Evolutionary conservation across 352 stramenopile species (phyloP).

Genomic region (Peronosclerospora sorghi): DNA sequence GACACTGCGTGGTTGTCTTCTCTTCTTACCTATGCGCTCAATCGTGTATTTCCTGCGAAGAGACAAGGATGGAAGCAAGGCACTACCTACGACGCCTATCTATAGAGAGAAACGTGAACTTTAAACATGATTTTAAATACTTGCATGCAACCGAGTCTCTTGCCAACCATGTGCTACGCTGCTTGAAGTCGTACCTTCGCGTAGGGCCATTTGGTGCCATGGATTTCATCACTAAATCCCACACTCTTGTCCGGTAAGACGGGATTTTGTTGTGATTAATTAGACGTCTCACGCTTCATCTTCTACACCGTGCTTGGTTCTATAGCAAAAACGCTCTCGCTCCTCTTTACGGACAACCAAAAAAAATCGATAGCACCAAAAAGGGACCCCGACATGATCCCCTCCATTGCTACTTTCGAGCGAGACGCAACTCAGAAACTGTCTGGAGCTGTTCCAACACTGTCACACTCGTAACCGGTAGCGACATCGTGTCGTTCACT

Average conservation of each 20-base stretch:
- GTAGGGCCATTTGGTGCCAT: slow-evolving; percentile 54
- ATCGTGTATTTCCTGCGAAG: neutral
- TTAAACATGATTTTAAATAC: too few species aligned
- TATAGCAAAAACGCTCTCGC: slow-evolving; percentile 42
- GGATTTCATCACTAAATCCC: slow-evolving; percentile 75
- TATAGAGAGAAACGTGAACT: too few species aligned
- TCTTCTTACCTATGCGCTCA: neutral
- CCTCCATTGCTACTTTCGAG: slow-evolving; percentile 72
- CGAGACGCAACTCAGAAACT: slow-evolving; percentile 66
- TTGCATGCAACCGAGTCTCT: too few species aligned
- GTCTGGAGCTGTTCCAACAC: slow-evolving; percentile 41
- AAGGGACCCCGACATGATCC: slow-evolving; percentile 65
- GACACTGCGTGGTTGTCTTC: neutral
- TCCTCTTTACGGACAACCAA: slow-evolving; percentile 52
- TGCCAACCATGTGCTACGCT: too few species aligned
- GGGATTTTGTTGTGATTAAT: slow-evolving; percentile 46
- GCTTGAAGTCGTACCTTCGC: too few species aligned
- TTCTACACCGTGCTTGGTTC: slow-evolving; percentile 57
- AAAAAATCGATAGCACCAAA: slow-evolving; percentile 85
- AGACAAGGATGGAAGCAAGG: neutral
- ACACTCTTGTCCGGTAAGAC: slow-evolving; percentile 63
- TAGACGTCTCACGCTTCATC: slow-evolving; percentile 52
- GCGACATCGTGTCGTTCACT: slow-evolving; percentile 47
- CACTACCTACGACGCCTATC: too few species aligned
- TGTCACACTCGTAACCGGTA: slow-evolving; percentile 60